Evolutionary conservation across 495 filamentous ascomycete genomes (phyloP).

Genomic region (Elasticomyces elasticus): DNA sequence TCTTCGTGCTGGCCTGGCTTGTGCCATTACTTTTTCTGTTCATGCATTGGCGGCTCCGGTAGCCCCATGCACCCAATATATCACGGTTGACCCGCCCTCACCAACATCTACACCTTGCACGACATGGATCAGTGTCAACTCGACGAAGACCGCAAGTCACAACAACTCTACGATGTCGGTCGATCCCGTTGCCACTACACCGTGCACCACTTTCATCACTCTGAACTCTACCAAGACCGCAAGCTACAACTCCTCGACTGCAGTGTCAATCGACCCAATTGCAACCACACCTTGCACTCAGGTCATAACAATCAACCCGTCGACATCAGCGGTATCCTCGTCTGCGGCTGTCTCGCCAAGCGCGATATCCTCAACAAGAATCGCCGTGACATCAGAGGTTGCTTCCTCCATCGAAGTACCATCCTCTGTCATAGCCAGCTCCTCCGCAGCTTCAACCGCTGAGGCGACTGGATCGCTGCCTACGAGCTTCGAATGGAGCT

Average conservation of each 20-base stretch:
- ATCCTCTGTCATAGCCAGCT: too few relatives aligned
- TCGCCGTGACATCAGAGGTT: neutral
- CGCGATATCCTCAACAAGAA: neutral
- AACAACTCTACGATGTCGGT: neutral
- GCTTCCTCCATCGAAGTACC: neutral
- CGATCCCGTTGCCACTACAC: neutral
- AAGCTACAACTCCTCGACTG: neutral
- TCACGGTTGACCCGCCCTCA: neutral
- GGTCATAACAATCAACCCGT: neutral
- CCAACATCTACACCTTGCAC: neutral
- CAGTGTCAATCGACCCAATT: neutral
- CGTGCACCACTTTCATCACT: neutral
- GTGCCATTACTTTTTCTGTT: neutral
- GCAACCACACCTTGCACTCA: neutral
- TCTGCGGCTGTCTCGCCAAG: neutral
- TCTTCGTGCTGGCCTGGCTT: neutral
- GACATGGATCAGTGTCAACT: neutral
- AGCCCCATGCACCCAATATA: neutral
- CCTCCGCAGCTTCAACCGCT: neutral
- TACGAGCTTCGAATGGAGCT: constrained; percentile 24
- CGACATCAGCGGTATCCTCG: neutral
- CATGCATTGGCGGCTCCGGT: neutral
- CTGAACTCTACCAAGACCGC: neutral
- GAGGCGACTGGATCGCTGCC: neutral
- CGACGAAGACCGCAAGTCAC: too few relatives aligned